Base-by-base conservation (phyloP, 2,329 filamentous ascomycete genomes). In the Clathrospora elynae region DNA sequence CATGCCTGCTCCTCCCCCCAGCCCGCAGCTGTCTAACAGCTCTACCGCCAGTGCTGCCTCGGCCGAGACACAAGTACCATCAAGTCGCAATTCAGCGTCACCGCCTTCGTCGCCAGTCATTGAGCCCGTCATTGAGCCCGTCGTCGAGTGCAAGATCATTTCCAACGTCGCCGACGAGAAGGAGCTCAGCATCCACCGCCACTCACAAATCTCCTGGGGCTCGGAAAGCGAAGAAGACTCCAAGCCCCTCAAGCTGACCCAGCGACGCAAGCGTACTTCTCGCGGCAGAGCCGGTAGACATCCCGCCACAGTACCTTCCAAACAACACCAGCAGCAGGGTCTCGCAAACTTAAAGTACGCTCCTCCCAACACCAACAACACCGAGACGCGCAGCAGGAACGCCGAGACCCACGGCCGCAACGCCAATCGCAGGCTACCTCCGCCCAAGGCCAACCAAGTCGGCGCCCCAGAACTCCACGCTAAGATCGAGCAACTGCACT, bases 161-260 rank as follows among this genome's bases (percentile, higher is more conserved):
- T 6, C 19, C 10, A 30, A 30, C 11, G 5, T n/a, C 13, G 16
- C 10, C 1, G 8, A 18, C 2, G 26, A 41, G 13, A 31, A 20
- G 13, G 13, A 26, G 5, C 3, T 22, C 17, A 37, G 22, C 31
- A 31, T 42, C 12, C 46, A 42, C 13, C 50, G 45, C 13, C 40
- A 41, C 30, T 55, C 52, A 2, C 31, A 53, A 14, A 32, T 43
- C 18, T 48, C 45, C 25, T 44, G 35, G 38, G 25, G 41, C 4
- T 51, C 55, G 4, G 29, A 31, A 1, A 42, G 33, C 24, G 42
- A 42, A 17, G 41, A 35, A 2, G 41, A 42, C 5, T 13, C 22
- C 9, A 38, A 24, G 8, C 4, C 30, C 17, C 11, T 11, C 11
- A 37, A 42, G 12, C 13, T 29, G 5, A 2, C 22, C n/a, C 24